Evolutionary conservation across 129 eudicot species (phyloP).

Genomic region (Lactuca sativa): DNA sequence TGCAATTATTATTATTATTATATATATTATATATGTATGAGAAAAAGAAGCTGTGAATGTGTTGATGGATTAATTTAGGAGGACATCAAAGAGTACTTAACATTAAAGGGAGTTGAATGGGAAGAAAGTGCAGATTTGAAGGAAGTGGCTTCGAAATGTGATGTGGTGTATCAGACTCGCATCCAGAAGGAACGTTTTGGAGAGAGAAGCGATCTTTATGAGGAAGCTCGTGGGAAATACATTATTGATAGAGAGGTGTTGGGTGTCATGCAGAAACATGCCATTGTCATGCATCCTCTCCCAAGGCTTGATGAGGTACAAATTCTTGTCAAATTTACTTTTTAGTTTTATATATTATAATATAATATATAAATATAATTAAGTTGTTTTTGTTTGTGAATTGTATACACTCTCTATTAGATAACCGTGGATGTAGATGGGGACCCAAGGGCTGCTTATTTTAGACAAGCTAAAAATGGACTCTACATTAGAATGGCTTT

Average conservation of each 20-base stretch:
- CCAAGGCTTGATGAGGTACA: constrained; percentile 96
- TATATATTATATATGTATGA: background rate
- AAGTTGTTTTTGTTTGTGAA: background rate
- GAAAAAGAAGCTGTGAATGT: background rate
- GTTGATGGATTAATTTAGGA: constrained; percentile 39
- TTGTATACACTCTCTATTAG: constrained; percentile 27
- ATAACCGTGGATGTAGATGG: constrained; percentile 88
- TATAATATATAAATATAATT: background rate
- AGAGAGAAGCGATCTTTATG: constrained; percentile 67
- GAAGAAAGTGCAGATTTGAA: constrained; percentile 84
- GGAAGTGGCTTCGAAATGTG: constrained; percentile 94
- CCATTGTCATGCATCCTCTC: constrained; percentile 94
- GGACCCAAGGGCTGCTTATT: constrained; percentile 95
- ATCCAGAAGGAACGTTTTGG: constrained; percentile 92
- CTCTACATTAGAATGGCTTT: constrained; percentile 91
- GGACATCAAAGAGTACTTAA: constrained; percentile 82
- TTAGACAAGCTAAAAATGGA: constrained; percentile 96
- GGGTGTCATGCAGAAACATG: constrained; percentile 87
- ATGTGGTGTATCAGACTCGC: constrained; percentile 95
- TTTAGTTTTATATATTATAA: background rate
- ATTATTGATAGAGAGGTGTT: constrained; percentile 67
- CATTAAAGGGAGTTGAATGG: constrained; percentile 78
- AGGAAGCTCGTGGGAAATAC: constrained; percentile 91
- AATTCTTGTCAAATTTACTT: background rate
- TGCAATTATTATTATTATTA: background rate